Conservation (phyloP, 192 early-diverging fungal genomes). For the Umbelopsis vinacea region DNA sequence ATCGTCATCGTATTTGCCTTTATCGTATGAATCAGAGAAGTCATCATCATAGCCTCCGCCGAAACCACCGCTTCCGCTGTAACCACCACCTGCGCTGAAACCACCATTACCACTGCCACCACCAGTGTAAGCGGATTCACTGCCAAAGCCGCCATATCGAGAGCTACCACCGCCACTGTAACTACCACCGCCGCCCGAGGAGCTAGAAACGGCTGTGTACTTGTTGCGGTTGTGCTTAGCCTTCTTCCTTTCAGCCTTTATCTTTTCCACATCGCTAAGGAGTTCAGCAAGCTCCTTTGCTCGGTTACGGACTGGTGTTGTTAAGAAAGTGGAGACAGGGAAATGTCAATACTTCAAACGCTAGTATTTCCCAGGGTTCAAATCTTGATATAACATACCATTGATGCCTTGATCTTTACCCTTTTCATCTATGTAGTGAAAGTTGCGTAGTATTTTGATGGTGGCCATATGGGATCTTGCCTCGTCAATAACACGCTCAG, state of each 20-base stretch:
- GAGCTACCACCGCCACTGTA: conserved; percentile 43
- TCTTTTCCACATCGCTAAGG: conserved; percentile 72
- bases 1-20: conserved; percentile 32
- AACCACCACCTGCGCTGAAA: conserved; percentile 33
- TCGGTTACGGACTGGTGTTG: conserved; percentile 73
- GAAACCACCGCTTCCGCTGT: conserved; percentile 39
- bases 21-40: conserved; percentile 6
- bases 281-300: conserved; percentile 91
- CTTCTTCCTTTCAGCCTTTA: conserved; percentile 87
- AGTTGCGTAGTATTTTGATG: conserved; percentile 86
- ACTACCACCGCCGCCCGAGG: conserved; percentile 36
- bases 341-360: too few relatives aligned
- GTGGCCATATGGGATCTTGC: conserved; percentile 85
- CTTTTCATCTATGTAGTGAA: conserved; percentile 89
- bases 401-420: conserved; percentile 98
- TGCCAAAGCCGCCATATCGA: conserved; percentile 69
- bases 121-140: conserved; percentile 53
- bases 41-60: conserved; percentile 36
- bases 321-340: too few relatives aligned
- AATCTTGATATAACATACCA: conserved; percentile 53
- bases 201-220: conserved; percentile 78
- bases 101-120: conserved; percentile 44
- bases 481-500: conserved; percentile 90
- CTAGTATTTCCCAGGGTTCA: background rate
- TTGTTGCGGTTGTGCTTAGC: conserved; percentile 90